Percentiles rank a stretch among this genome's conserved stretches.
phyloP scores from a whole-genome alignment of 257 asterid species.

The Solanum pimpinellifolium region DNA sequence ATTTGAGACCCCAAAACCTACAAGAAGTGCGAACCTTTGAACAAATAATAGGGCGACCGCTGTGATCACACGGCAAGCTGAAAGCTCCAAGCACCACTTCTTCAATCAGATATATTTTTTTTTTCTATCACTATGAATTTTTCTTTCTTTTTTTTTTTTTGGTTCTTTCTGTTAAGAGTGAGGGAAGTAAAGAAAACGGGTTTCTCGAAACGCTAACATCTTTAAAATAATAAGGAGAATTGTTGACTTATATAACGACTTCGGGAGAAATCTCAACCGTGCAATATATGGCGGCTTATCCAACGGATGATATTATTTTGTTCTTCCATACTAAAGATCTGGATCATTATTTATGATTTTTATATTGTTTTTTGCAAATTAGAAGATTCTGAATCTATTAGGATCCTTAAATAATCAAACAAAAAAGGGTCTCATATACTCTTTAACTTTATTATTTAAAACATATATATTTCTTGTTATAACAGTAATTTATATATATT shows the following conservation, averaged over 20 bases:
- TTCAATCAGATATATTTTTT: neutral
- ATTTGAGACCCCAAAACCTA: neutral
- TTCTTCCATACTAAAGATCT: constrained; percentile 6
- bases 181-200: neutral
- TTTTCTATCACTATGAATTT: neutral
- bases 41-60: neutral
- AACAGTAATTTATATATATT: too few species aligned
- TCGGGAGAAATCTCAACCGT: constrained; percentile 11
- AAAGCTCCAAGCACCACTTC: neutral
- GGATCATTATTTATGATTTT: neutral
- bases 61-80: neutral
- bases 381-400: neutral
- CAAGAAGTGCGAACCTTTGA: neutral
- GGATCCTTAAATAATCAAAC: neutral
- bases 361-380: neutral
- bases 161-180: neutral
- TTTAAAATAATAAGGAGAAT: neutral
- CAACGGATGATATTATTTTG: constrained; percentile 11
- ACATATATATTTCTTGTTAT: too few species aligned
- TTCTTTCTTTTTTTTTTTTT: too few species aligned
- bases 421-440: accelerated
- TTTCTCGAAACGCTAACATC: neutral
- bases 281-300: neutral
- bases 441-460: too few species aligned
- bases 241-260: constrained; percentile 8